Base-by-base conservation (phyloP, 129 eudicot genomes). In the Flaveria robusta region DNA sequence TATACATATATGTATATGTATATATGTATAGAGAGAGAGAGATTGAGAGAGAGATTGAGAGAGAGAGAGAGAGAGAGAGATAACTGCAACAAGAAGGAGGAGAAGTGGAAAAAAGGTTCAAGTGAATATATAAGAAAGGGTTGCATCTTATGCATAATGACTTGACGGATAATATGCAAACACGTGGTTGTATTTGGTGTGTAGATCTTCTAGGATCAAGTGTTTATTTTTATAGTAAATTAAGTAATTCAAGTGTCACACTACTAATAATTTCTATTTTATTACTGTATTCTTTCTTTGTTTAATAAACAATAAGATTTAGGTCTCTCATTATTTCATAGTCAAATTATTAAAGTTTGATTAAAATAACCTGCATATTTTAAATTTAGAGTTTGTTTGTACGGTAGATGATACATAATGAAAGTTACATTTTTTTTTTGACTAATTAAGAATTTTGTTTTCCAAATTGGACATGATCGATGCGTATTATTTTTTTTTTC, bases 191-290 rank as follows among this genome's bases (percentile, higher is more conserved):
- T 69, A 70, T 65, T 71, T 74, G 82, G 86, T 79, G 70, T 80
- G 58, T 89, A 80, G 84, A 87, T 85, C 86, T 75, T 84, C 65
- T 80, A 70, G 89, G 93, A 90, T 90, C 96, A 82, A 88, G 91
- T 74, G 87, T 86, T 74, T 80, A 81, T 66, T 54, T 29, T 88
- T 72, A 75, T 79, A 72, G 43, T 60, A 24, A 76, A 52, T 83
- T 60, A 46, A 82, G 55, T 80, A 63, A 66, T 16, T 19, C 83
- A 66, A 80, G 75, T 80, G 79, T 73, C 70, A 73, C 74, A 66
- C 41, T 27, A 24, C 42, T 63, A 63, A 73, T 42, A 49, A 73
- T 11, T 19, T 56, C 22, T 26, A 62, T 12, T 15, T 27, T 68
- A 70, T 47, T 20, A 50, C 15, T 2, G 13, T 70, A 45, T 64